Conservation (phyloP, 2,329 filamentous ascomycete species). For the Penicillium corylophilum region DNA sequence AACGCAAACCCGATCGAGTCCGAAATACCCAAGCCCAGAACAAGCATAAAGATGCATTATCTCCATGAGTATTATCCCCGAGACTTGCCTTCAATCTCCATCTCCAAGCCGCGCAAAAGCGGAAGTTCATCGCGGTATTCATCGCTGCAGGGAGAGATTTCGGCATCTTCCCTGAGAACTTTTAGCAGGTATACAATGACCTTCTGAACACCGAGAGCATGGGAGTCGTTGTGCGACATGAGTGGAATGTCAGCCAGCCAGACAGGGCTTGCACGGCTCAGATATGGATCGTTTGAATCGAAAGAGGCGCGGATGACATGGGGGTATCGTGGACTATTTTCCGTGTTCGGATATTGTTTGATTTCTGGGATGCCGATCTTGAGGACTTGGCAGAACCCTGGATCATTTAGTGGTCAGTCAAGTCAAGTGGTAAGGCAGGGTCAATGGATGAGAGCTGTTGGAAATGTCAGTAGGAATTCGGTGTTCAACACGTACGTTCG, state of each 20-base stretch:
- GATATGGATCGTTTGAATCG: slow-evolving; percentile 4
- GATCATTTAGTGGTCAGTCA: not conserved
- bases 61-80: no score
- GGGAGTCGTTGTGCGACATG: slow-evolving; percentile 7
- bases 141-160: slow-evolving; percentile 4
- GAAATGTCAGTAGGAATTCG: not conserved
- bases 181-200: slow-evolving; percentile 29
- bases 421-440: no score
- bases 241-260: slow-evolving; percentile 13
- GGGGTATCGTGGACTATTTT: not conserved
- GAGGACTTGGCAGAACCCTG: slow-evolving; percentile 12
- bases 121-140: slow-evolving; percentile 1
- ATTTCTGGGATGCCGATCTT: slow-evolving; percentile 1
- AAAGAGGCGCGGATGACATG: slow-evolving; percentile 5
- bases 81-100: not conserved
- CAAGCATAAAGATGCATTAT: no score
- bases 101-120: not conserved
- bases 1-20: no score
- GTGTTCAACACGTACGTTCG: slow-evolving; percentile 5
- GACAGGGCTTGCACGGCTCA: slow-evolving; percentile 29
- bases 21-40: no score
- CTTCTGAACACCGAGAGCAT: slow-evolving; percentile 26
- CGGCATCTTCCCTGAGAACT: slow-evolving; percentile 30
- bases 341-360: not conserved
- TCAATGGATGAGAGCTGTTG: no score